Base-by-base conservation (phyloP, 768 basidiomycete species). In the Imleria badia region DNA sequence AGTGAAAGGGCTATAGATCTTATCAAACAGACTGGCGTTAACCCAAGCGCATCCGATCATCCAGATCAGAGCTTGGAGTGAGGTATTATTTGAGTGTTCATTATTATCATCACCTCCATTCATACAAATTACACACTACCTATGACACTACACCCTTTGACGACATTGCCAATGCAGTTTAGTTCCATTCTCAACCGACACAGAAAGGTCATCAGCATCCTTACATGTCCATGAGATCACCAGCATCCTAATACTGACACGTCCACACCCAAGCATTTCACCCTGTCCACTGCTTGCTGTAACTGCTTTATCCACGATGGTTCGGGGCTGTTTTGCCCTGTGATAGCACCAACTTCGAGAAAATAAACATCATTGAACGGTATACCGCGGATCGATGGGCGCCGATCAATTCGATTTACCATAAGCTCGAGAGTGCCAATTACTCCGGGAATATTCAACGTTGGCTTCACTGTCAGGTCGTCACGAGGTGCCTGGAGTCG, bases 281-380 rank as follows among this genome's bases (percentile, higher is more conserved):
- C 60, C 31, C 71, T 71, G 30, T 70, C 58, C 8, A 78, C 64
- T 20, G 70, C 73, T 34, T 64, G 61, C 29, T 73, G 68, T 20
- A 83, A 60, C 19, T 70, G 65, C 46, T 58, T 55, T 34, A 60
- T 58, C 78, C 78, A 78, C 6, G 62, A 23, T 23, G 38, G 44
- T 33, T 45, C 43, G 1, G 49, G 45, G 17, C 10, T 35, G 17
- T 31, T 35, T 30, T 56, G 41, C 22, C 43, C 51, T 5, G 44
- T 34, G 11, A 29, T 36, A 30, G 54, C 35, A 8, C 59, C 47
- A 15, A 88, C 70, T 68, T 91, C 89, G 12, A 86, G 66, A 54
- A 90, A 84, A 64, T 91, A 90, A 26, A 81, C 71, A 65, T 81
- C 77, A 29, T 77, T 73, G 62, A 89, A 87, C 5, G 79, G 81